Base-by-base conservation (phyloP, 805 yeast species). In the Myxozyma monticola region DNA sequence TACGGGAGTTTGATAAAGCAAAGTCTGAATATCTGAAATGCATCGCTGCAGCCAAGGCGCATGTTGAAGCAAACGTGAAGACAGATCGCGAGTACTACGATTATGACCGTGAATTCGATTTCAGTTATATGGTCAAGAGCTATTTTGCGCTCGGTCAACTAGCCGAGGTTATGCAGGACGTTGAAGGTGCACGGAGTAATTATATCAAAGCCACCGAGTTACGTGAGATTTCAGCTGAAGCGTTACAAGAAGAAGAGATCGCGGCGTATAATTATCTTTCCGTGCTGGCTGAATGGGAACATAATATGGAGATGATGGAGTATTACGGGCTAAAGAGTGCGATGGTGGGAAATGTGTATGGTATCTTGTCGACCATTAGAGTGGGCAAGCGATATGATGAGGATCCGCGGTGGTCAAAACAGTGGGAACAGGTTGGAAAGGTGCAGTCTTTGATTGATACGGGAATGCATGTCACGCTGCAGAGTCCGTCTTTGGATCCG, bases 61-160 rank as follows among this genome's bases (percentile, higher is more conserved):
- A 53, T 28, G 51, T 53, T 20, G 51, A 49, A 8, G 31, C 51
- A 17, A 20, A 20, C 8, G 26, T 18, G 25, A 37, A 37, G n/a
- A 41, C n/a, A 21, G 57, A 49, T 15, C 7, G 15, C 9, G 35
- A 45, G 25, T 31, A 25, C 26, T 53, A 49, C 29, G 57, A 53
- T 29, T 53, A 53, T 33, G 57, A 53, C 28, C 51, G 48, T 1
- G 57, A 53, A 25, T 25, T 42, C 14, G 57, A 53, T 40, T 49
- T 29, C 37, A 39, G 49, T 15, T 43, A 40, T 36, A 41, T 45
- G 42, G 35, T 45, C 7, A 33, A 41, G 36, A 34, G 44, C 15
- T 36, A 49, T 42, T 49, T 38, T 37, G 26, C 35, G 51, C 45
- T 53, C 14, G 57, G 54, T 9, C 42, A 26, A 20, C 12, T 41